Percentiles rank a stretch among this genome's conserved stretches.
Evolutionary conservation across 495 filamentous ascomycete genomes (phyloP).

Genomic region (Aspergillus biplanus): DNA sequence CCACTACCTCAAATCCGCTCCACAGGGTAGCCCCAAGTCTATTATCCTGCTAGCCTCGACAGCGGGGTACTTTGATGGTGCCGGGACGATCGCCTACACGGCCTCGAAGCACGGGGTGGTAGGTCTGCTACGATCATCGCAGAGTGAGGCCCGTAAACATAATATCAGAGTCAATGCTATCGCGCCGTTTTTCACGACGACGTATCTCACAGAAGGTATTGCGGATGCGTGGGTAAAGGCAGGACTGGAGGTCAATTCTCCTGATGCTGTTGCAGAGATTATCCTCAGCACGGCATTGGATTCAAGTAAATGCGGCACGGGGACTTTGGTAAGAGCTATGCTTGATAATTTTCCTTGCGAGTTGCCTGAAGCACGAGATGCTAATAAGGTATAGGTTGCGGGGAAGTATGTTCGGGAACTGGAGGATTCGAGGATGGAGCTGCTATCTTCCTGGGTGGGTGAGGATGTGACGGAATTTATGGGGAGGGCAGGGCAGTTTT

Average conservation of each 20-base stretch:
- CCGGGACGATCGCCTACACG: slow-evolving; percentile 17
- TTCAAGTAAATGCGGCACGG: slow-evolving; percentile 23
- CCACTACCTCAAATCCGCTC: neutral
- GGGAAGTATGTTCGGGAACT: slow-evolving; percentile 33
- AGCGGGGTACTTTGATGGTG: slow-evolving; percentile 7
- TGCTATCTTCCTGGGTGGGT: slow-evolving; percentile 32
- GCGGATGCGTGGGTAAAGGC: slow-evolving; percentile 10
- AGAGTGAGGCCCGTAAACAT: slow-evolving; percentile 6
- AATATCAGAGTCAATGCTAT: slow-evolving; percentile 24
- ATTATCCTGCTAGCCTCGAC: slow-evolving; percentile 1
- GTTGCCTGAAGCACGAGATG: neutral
- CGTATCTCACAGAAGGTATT: slow-evolving; percentile 15
- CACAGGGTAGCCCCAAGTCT: neutral
- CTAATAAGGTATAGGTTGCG: slow-evolving; percentile 25
- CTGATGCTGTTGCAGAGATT: slow-evolving; percentile 11
- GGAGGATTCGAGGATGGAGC: slow-evolving; percentile 24
- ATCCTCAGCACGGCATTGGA: slow-evolving; percentile 16
- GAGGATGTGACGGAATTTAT: slow-evolving; percentile 32
- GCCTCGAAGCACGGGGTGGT: slow-evolving; percentile 25
- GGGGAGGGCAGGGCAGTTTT: slow-evolving; percentile 30
- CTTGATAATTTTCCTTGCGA: neutral
- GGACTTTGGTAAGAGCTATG: neutral
- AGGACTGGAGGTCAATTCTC: slow-evolving; percentile 20
- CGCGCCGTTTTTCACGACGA: slow-evolving; percentile 24
- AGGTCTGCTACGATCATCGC: slow-evolving; percentile 21